Conservation (phyloP, 192 early-diverging fungal species). For the Gryganskiella cystojenkinii region DNA sequence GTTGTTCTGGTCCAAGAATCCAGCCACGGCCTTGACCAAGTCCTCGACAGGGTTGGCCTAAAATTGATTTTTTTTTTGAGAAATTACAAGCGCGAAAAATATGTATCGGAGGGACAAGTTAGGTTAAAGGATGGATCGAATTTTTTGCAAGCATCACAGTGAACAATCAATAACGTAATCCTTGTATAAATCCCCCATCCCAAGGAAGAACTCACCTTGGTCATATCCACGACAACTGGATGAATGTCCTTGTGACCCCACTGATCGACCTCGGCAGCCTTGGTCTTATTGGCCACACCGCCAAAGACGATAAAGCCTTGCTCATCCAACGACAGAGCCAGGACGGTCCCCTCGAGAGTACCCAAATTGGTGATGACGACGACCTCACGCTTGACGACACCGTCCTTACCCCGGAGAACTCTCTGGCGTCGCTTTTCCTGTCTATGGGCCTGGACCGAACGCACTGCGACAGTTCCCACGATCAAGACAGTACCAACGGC, state of each 20-base stretch:
- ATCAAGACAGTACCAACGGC: conserved; percentile 4
- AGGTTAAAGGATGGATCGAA: too few relatives aligned
- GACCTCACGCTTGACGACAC: conserved; percentile 17
- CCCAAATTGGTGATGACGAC: conserved; percentile 25
- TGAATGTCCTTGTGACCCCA: conserved; percentile 25
- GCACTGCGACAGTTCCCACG: conserved; percentile 25
- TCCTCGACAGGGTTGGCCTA: conserved; percentile 26
- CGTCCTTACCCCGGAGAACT: conserved; percentile 17
- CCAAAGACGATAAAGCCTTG: conserved; percentile 50
- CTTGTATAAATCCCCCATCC: not conserved
- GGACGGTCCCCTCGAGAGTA: conserved; percentile 21
- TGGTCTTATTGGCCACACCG: conserved; percentile 18
- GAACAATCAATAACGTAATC: not conserved
- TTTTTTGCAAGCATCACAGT: too few relatives aligned
- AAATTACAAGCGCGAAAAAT: not conserved
- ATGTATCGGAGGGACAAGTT: not conserved
- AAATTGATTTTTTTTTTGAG: not conserved
- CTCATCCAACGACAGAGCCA: conserved; percentile 38
- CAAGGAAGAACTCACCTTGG: conserved; percentile 24
- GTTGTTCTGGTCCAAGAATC: conserved; percentile 38
- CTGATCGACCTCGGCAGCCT: conserved; percentile 20
- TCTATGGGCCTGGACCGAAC: conserved; percentile 5
- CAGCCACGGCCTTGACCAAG: conserved; percentile 24
- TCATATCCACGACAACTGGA: conserved; percentile 28
- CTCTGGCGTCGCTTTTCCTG: conserved; percentile 8